Evolutionary conservation across 2,329 filamentous ascomycete species (phyloP), one percentile per base, ranked within the genome.

Genomic region (Alternaria novae-zelandiae): DNA sequence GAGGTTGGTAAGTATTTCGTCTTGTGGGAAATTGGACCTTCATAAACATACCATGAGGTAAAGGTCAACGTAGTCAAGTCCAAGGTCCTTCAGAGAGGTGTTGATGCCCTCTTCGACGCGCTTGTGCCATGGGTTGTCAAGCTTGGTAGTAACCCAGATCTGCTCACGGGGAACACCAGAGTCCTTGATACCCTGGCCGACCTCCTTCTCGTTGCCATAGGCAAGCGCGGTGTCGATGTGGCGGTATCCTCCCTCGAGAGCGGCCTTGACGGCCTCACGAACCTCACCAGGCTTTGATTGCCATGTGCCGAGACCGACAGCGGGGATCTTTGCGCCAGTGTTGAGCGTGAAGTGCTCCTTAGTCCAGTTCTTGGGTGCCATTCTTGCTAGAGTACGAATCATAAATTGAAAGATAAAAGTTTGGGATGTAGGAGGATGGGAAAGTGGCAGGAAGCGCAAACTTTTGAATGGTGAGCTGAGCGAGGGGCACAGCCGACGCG

Each of bases 111-210:
- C 81, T 63, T 86, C 82, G 15, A 91, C 90, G 30, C 78, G 74
- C 68, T 79, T 78, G 82, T 94, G 91, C 86, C 89, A 91, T 54
- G 90, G 86, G 85, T 94, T 94, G 84, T 92, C 88, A 57, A 95
- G 87, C 86, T 96, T 96, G 72, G 91, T 93, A 56, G 92, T 95
- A 65, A 94, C 84, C 83, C 86, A 94, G 72, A 94, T 88, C 79
- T 89, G 82, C 69, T 88, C 86, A 36, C 91, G 87, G 5, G 90
- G 86, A 2, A 93, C 81, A 54, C 87, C 86, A 25, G 86, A 86
- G 54, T 88, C 85, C 78, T 89, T 89, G 83, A 94, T 92, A 54
- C 90, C 91, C 30, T 83, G 82, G 63, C 91, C 91, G 23, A 94
- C 87, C 76, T 93, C 91, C 67, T 85, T 80, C 79, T 94, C 92